Evolutionary conservation across 495 filamentous ascomycete species (phyloP).

Genomic region (Hypoxylon intermedium): DNA sequence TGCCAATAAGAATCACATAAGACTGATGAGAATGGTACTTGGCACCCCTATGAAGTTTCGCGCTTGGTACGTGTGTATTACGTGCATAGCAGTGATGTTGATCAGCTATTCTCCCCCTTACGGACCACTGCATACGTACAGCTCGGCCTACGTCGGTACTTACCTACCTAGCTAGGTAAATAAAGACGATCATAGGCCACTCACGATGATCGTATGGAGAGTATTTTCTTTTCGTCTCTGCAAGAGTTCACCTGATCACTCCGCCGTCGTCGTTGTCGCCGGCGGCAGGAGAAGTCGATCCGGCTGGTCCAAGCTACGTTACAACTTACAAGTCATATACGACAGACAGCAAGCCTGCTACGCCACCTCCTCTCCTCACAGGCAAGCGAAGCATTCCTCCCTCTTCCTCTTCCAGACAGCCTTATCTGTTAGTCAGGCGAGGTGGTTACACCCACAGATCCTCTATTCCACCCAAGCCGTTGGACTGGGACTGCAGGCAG

Average conservation of each 20-base stretch:
- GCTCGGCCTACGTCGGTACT: conserved; percentile 5
- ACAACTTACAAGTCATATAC: conserved; percentile 21
- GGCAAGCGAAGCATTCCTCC: conserved; percentile 20
- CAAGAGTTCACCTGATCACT: too few species aligned
- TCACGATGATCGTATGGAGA: too few species aligned
- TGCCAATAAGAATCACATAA: conserved; percentile 2
- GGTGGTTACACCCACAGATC: conserved; percentile 36
- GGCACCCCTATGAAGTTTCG: too few species aligned
- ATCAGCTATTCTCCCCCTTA: too few species aligned
- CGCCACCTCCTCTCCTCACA: neutral
- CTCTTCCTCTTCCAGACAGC: conserved; percentile 6
- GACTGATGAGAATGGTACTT: too few species aligned
- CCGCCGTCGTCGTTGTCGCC: too few species aligned
- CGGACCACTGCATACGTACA: neutral
- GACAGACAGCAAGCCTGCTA: conserved; percentile 23
- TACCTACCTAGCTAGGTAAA: conserved; percentile 9
- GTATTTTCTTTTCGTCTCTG: too few species aligned
- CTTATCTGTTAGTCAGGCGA: conserved; percentile 27
- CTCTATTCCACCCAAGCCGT: conserved; percentile 38
- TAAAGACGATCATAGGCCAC: too few species aligned
- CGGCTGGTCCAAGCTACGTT: conserved; percentile 18
- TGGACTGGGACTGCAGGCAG: conserved; percentile 39
- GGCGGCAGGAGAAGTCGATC: too few species aligned
- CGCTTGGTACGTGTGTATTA: too few species aligned
- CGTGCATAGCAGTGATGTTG: too few species aligned